phyloP scores from a whole-genome alignment of 2,329 filamentous ascomycete genomes.

The Plectosphaerella cucumerina region DNA sequence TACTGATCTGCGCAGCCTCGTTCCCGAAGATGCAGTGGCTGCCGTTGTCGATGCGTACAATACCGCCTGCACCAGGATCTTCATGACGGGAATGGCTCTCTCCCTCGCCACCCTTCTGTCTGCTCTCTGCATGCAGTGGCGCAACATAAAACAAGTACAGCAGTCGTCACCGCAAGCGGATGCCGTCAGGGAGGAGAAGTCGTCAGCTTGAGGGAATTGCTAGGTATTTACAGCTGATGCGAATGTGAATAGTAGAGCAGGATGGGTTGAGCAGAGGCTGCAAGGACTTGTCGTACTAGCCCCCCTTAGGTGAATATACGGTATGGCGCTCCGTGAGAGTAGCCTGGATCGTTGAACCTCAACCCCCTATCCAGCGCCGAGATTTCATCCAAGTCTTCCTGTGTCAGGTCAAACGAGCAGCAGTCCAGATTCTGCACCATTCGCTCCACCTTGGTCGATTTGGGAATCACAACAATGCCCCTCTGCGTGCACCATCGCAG shows the following conservation, averaged over 20 bases:
- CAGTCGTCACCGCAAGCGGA: conserved; percentile 8
- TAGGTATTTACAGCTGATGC: no score
- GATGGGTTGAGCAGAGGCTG: not conserved
- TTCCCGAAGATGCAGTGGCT: conserved; percentile 44
- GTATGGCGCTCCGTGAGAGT: conserved; percentile 15
- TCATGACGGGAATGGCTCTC: conserved; percentile 57
- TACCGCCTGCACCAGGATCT: conserved; percentile 56
- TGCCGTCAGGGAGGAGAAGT: not conserved
- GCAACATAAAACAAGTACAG: conserved; percentile 54
- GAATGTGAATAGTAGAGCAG: no score
- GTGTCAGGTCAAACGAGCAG: conserved; percentile 46
- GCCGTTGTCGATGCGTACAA: conserved; percentile 63
- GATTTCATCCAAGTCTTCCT: conserved; percentile 54
- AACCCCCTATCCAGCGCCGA: conserved; percentile 45
- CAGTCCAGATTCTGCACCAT: conserved; percentile 54
- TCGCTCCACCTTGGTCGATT: conserved; percentile 48
- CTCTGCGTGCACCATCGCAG: conserved; percentile 64
- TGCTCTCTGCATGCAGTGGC: conserved; percentile 61
- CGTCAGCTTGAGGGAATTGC: not conserved
- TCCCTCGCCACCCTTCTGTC: conserved; percentile 52
- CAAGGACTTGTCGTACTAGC: not conserved
- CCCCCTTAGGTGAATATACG: conserved; percentile 21
- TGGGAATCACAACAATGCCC: conserved; percentile 59
- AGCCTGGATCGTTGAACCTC: conserved; percentile 56
- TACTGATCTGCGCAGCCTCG: conserved; percentile 54